Base-by-base conservation (phyloP, 2,329 filamentous ascomycete species). In the Verticillium longisporum region DNA sequence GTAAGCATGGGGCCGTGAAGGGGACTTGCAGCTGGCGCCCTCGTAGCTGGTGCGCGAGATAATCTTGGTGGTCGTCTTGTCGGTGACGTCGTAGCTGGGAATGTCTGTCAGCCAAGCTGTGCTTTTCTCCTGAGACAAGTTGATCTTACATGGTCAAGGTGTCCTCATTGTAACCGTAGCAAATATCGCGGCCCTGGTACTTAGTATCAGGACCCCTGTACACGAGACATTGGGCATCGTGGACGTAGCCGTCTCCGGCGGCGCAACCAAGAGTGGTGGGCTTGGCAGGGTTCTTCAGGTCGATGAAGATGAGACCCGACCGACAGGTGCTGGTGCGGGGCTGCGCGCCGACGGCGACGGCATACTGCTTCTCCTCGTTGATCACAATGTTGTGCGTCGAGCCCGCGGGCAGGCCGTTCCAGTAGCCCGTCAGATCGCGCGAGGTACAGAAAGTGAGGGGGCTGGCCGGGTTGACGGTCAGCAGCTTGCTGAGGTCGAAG, bases 401-500 rank as follows among this genome's bases (percentile, higher is more conserved):
- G 18, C 81, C 81, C 6, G 45, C 45, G 18, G 45, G 45, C 58
- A 62, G 71, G 63, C 70, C 70, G 6, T 63, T 67, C 64, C 73
- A 78, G 63, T 71, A 71, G 1, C 72, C 72, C 0, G 74, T 72
- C 2, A 78, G 67, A 14, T 77, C 75, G 4, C 64, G 67, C 53
- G 68, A 66, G n/a, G 68, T 69, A 65, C 66, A 68, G 56, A 75
- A 78, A n/a, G 64, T 66, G 60, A 67, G 68, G 36, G 71, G 76
- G 15, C 70, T 72, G 5, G 75, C 68, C 1, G 76, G 73, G 66
- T 80, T 71, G 55, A 83, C 66, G 31, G 70, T 70, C 36, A 80
- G 69, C 2, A 85, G 75, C 74, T 72, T 86, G 66, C 74, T 82
- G 77, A 87, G 77, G 68, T 88, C 84, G 65, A 88, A 88, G 68